Evolutionary conservation across 257 asterid genomes (phyloP), one percentile per base, ranked within the genome.

Genomic region (Gardenia jasminoides): DNA sequence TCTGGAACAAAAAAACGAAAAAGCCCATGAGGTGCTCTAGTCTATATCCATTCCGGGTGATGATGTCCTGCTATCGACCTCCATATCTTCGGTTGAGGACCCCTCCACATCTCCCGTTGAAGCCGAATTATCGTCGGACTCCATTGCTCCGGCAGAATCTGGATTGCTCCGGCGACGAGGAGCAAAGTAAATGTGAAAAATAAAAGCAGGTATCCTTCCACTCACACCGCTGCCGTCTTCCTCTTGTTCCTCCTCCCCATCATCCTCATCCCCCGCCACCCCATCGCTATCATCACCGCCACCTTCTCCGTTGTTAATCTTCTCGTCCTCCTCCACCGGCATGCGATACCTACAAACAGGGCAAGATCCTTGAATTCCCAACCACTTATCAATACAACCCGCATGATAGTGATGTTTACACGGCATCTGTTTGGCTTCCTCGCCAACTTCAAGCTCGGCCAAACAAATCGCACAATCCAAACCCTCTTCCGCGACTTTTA

Each of bases 401-500:
- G 74, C 7, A 47, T 87, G 90, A 72, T 67, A 87, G 76, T 26
- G 81, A 24, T 87, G 90, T 68, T 80, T 84, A 73, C 90, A 87
- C 13, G 88, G 85, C 89, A 87, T 83, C 76, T 87, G 86, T 22
- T 83, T 87, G 22, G 80, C 88, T 46, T 65, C 77, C n/a, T 56
- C 86, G 2, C 79, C 83, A 62, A 64, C 76, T 30, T 79, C 87
- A 74, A 78, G 89, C 80, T 88, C 93, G 19, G 83, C 20, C 28
- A 92, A 79, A 79, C 97, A 92, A 50, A 92, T 88, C 66, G 90
- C 75, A 64, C 97, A 92, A 75, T 90, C 91, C 72, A 30, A 24
- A 31, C 86, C 95, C 17, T 71, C 73, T 13, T 88, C 93, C 46
- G 44, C 30, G 3, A 87, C 59, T 50, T 48, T 26, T 8, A 89